phyloP scores from a whole-genome alignment of 805 yeast genomes.

The Cyberlindnera samutprakarnensis region DNA sequence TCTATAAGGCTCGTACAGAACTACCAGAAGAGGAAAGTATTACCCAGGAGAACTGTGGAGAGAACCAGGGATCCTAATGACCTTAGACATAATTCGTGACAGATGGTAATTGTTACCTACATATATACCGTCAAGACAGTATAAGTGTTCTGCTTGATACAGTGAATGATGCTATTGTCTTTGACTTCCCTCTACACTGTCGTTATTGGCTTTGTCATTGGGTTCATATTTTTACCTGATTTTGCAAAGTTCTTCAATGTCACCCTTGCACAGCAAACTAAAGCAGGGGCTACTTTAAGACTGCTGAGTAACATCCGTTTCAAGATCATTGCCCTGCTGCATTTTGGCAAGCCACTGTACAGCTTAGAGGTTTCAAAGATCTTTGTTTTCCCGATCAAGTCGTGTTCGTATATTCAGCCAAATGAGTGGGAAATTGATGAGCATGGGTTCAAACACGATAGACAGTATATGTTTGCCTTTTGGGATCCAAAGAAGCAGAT shows the following conservation, averaged over 20 bases:
- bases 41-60: too few species aligned
- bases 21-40: too few species aligned
- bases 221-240: conserved; percentile 2
- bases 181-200: not conserved
- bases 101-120: too few species aligned
- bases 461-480: conserved; percentile 16
- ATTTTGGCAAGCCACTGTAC: conserved; percentile 3
- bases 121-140: too few species aligned
- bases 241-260: not conserved
- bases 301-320: conserved; percentile 9
- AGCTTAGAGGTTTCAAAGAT: conserved; percentile 8
- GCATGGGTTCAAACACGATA: conserved; percentile 16
- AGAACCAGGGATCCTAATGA: too few species aligned
- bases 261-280: conserved; percentile 3
- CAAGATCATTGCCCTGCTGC: conserved; percentile 7
- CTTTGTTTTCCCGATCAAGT: conserved; percentile 15
- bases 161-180: too few species aligned
- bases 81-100: too few species aligned
- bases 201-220: conserved; percentile 1
- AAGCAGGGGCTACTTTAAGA: conserved; percentile 1
- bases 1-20: too few species aligned
- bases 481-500: conserved; percentile 11
- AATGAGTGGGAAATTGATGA: conserved; percentile 16
- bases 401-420: conserved; percentile 8
- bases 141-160: too few species aligned